A percentile compares a stretch with the other conserved stretches of the same genome.
Conservation (phyloP, 192 early-diverging fungal species). For the Rhizoclosmatium globosum region DNA sequence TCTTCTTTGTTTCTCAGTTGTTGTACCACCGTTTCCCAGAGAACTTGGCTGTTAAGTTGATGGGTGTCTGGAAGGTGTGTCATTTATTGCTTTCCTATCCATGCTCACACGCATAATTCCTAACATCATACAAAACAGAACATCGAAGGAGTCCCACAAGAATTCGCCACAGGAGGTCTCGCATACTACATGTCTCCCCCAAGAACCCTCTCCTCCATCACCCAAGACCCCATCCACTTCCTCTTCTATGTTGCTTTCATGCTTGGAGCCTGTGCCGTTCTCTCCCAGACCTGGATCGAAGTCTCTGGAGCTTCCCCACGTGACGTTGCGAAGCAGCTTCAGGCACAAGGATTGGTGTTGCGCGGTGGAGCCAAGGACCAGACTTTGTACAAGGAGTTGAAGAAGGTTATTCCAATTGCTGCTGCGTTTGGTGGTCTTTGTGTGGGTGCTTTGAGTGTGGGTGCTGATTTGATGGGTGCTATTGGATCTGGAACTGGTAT, state of each 20-base stretch:
- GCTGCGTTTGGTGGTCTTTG: constrained; percentile 97
- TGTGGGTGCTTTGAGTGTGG: constrained; percentile 93
- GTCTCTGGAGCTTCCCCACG: constrained; percentile 97
- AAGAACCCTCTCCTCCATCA: constrained; percentile 79
- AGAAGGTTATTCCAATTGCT: constrained; percentile 97
- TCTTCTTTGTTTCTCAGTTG: constrained; percentile 99
- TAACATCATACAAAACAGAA: constrained; percentile 59
- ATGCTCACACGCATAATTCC: too few species aligned
- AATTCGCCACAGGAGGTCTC: constrained; percentile 90
- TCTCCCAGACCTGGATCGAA: constrained; percentile 99
- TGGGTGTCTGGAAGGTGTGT: constrained; percentile 91
- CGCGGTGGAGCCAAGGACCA: constrained; percentile 92
- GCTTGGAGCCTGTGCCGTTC: constrained; percentile 92
- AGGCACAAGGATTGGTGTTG: constrained; percentile 96
- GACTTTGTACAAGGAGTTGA: constrained; percentile 99
- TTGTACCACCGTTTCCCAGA: constrained; percentile 98
- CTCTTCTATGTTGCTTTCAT: constrained; percentile 93
- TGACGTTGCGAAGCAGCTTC: constrained; percentile 97
- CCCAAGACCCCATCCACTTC: constrained; percentile 96
- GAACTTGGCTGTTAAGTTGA: constrained; percentile 89
- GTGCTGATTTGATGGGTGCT: constrained; percentile 95
- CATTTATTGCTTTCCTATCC: background rate
- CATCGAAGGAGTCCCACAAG: constrained; percentile 93
- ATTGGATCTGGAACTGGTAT: constrained; percentile 99
- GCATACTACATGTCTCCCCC: constrained; percentile 99